phyloP scores from a whole-genome alignment of 2,329 filamentous ascomycete species.

The Knoxdaviesia capensis region DNA sequence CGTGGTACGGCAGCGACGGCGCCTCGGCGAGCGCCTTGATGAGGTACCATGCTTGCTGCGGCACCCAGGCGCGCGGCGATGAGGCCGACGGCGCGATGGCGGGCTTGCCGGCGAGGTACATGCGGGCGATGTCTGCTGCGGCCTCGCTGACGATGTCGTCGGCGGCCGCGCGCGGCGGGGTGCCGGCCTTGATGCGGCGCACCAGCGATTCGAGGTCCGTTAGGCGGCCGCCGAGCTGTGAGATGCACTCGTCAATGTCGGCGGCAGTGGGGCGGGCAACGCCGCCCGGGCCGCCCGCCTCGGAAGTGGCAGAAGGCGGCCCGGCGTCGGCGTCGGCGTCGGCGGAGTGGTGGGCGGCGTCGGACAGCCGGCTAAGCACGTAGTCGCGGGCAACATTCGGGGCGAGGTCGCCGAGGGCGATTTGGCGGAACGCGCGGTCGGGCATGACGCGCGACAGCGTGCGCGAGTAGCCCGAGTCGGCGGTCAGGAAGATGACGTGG shows the following conservation, averaged over 20 bases:
- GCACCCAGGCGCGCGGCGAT: slow-evolving; percentile 39
- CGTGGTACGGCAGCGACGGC: slow-evolving; percentile 61
- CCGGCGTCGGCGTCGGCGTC: slow-evolving; percentile 14
- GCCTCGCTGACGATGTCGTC: slow-evolving; percentile 77
- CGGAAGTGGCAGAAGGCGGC: slow-evolving; percentile 14
- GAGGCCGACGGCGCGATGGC: slow-evolving; percentile 4
- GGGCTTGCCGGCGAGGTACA: slow-evolving; percentile 45
- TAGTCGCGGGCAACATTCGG: slow-evolving; percentile 76
- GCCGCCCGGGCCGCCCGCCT: slow-evolving; percentile 10
- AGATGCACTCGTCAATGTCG: slow-evolving; percentile 66
- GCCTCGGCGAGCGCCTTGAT: slow-evolving; percentile 58
- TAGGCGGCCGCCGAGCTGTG: slow-evolving; percentile 70
- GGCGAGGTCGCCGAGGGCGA: slow-evolving; percentile 70
- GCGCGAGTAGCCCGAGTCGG: slow-evolving; percentile 75
- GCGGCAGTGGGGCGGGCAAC: slow-evolving; percentile 25
- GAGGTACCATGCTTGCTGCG: slow-evolving; percentile 77
- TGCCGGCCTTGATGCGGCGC: slow-evolving; percentile 72
- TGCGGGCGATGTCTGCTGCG: slow-evolving; percentile 77
- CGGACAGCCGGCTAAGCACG: slow-evolving; percentile 55
- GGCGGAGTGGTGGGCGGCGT: slow-evolving; percentile 1
- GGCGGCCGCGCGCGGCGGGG: slow-evolving; percentile 63
- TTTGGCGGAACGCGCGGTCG: slow-evolving; percentile 73
- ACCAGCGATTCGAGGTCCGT: slow-evolving; percentile 89
- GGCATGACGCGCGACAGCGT: slow-evolving; percentile 71
- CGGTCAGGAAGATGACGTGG: slow-evolving; percentile 86